Evolutionary conservation across 2,329 filamentous ascomycete genomes (phyloP).

Genomic region (Tolypocladium guangdongense): DNA sequence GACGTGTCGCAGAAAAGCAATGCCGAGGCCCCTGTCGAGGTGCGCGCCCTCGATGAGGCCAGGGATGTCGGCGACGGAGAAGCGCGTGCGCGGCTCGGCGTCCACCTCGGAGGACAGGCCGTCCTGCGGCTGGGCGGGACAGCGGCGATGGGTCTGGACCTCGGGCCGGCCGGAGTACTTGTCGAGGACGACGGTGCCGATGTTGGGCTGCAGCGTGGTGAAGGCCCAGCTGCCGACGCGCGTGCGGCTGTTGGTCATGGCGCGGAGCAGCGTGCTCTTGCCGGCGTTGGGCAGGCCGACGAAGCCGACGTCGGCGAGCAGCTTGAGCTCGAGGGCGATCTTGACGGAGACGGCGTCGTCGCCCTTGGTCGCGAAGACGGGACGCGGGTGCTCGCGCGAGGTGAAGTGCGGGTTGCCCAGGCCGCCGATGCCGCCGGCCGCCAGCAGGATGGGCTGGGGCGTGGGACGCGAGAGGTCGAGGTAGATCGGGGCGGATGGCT

Average conservation of each 20-base stretch:
- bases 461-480: slow-evolving; percentile 69
- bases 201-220: slow-evolving; percentile 88
- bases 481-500: slow-evolving; percentile 62
- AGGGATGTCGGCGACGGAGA: slow-evolving; percentile 92
- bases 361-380: slow-evolving; percentile 82
- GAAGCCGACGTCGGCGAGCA: slow-evolving; percentile 87
- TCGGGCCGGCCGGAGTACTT: slow-evolving; percentile 66
- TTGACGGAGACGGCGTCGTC: slow-evolving; percentile 68
- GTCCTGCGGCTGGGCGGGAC: background rate
- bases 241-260: slow-evolving; percentile 78
- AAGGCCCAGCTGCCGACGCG: slow-evolving; percentile 94
- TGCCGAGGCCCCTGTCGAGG: slow-evolving; percentile 79
- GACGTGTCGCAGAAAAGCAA: slow-evolving; percentile 87
- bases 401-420: slow-evolving; percentile 91
- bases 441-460: slow-evolving; percentile 72
- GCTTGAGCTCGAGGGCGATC: slow-evolving; percentile 82
- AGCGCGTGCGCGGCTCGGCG: slow-evolving; percentile 56
- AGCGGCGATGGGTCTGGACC: slow-evolving; percentile 24
- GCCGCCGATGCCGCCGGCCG: slow-evolving; percentile 79
- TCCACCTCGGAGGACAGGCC: slow-evolving; percentile 21
- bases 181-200: slow-evolving; percentile 90
- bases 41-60: slow-evolving; percentile 89
- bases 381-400: slow-evolving; percentile 60
- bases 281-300: slow-evolving; percentile 94
- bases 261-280: slow-evolving; percentile 83